phyloP scores from a whole-genome alignment of 257 asterid genomes.

The Echites panduratus region DNA sequence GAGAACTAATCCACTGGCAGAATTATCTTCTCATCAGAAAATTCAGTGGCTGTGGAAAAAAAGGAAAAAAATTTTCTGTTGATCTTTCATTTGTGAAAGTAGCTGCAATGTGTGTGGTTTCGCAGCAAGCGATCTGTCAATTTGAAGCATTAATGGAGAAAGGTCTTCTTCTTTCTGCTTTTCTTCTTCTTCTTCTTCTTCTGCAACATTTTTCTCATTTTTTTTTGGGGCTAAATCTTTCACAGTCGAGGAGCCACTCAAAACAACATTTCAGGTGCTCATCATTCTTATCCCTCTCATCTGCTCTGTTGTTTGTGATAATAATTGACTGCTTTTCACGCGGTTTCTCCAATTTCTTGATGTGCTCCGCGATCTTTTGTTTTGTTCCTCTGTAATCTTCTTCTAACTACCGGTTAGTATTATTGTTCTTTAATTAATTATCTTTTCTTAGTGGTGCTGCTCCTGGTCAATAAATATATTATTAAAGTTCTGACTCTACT shows the following conservation, averaged over 20 bases:
- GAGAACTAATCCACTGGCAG: background rate
- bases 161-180: constrained; percentile 24
- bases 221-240: constrained; percentile 2
- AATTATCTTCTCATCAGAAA: no score
- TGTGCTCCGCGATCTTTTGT: background rate
- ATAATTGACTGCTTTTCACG: no score
- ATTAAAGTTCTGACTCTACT: background rate
- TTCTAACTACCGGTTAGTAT: background rate
- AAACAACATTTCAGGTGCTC: constrained; percentile 55
- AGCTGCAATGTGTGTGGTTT: constrained; percentile 9
- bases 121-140: constrained; percentile 32
- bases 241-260: constrained; percentile 66
- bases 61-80: background rate
- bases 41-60: background rate
- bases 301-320: background rate
- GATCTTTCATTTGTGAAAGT: background rate
- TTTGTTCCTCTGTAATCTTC: background rate
- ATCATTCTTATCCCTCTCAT: constrained; percentile 12
- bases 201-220: constrained; percentile 11
- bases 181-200: background rate
- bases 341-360: no score
- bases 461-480: background rate
- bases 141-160: constrained; percentile 47
- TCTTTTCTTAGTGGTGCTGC: no score
- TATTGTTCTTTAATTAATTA: background rate